phyloP scores from a whole-genome alignment of 306 rosid species.

The Cicer judaicum region DNA sequence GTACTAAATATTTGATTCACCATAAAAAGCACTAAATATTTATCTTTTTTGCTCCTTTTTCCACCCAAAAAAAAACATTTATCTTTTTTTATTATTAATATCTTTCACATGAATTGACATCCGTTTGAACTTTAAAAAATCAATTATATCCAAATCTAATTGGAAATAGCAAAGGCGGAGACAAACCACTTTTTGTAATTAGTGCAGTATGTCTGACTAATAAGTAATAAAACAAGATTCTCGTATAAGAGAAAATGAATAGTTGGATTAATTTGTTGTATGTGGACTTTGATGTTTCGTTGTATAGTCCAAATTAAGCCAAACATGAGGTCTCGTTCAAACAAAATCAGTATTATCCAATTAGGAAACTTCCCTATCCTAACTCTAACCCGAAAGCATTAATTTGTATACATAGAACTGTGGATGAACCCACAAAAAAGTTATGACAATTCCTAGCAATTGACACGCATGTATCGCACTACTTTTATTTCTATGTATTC shows the following conservation, averaged over 20 bases:
- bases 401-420: slow-evolving; percentile 27
- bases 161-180: background rate
- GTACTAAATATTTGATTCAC: too few relatives aligned
- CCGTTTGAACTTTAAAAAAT: slow-evolving; percentile 20
- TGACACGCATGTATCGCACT: slow-evolving; percentile 52
- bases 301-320: slow-evolving; percentile 17
- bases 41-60: background rate
- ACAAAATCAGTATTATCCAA: slow-evolving; percentile 11
- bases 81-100: too few relatives aligned
- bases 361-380: background rate
- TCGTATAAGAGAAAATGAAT: slow-evolving; percentile 12
- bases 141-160: slow-evolving; percentile 39
- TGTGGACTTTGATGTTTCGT: background rate
- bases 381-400: slow-evolving; percentile 15
- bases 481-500: slow-evolving; percentile 31
- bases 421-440: slow-evolving; percentile 47
- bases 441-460: slow-evolving; percentile 10
- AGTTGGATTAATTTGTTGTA: background rate
- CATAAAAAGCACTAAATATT: background rate
- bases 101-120: background rate
- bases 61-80: too few relatives aligned
- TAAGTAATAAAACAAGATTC: slow-evolving; percentile 1
- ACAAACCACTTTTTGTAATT: slow-evolving; percentile 25
- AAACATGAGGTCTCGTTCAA: slow-evolving; percentile 17
- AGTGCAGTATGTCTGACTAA: background rate